Percentiles rank a stretch among this genome's conserved stretches.
phyloP scores from a whole-genome alignment of 306 rosid species.

The Inga oerstediana region DNA sequence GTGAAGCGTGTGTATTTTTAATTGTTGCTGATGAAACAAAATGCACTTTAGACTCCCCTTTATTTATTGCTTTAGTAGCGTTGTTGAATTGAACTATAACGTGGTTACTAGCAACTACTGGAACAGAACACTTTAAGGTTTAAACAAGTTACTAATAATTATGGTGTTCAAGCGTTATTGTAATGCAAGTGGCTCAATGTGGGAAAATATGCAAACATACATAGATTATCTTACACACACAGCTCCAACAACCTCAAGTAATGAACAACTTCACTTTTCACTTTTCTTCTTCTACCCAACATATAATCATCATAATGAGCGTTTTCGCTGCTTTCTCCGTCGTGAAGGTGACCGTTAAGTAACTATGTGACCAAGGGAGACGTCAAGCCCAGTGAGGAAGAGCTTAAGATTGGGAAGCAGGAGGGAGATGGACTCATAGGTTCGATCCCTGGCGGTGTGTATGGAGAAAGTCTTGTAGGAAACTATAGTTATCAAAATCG shows the following conservation, averaged over 20 bases:
- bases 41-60: background rate
- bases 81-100: background rate
- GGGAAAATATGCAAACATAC: too few relatives aligned
- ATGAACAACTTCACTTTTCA: background rate
- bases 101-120: background rate
- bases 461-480: too few relatives aligned
- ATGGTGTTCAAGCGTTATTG: background rate
- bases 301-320: slow-evolving; percentile 18
- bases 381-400: slow-evolving; percentile 6
- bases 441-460: too few relatives aligned
- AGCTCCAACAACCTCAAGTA: background rate
- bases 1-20: too few relatives aligned
- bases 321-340: background rate
- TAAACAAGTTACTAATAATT: background rate
- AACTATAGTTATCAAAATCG: too few relatives aligned
- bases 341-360: background rate
- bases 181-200: background rate
- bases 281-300: background rate
- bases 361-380: background rate
- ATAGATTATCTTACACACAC: too few relatives aligned
- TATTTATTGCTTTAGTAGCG: background rate
- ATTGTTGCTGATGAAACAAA: too few relatives aligned
- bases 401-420: slow-evolving; percentile 22
- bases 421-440: background rate
- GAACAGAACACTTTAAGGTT: background rate